Percentiles rank a stretch among this genome's conserved stretches.
Conservation (phyloP, 148 eudicot genomes). For the Fagopyrum tataricum region DNA sequence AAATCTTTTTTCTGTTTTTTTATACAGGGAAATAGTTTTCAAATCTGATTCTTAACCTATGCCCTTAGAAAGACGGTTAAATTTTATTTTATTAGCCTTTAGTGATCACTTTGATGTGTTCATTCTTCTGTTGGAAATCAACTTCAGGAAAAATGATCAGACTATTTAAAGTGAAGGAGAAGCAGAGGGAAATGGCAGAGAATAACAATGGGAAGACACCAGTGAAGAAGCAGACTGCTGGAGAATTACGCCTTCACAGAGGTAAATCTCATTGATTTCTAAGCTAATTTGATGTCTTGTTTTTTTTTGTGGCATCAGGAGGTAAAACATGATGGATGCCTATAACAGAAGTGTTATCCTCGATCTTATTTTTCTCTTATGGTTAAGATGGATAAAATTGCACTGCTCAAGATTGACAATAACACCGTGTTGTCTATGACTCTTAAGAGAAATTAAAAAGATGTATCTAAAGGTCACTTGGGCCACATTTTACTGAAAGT, state of each 20-base stretch:
- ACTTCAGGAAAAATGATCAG: conserved; percentile 58
- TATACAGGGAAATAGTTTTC: too few relatives aligned
- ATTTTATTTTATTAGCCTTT: not conserved
- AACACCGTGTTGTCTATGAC: not conserved
- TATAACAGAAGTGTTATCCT: too few relatives aligned
- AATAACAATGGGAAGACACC: conserved; percentile 53
- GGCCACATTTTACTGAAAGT: not conserved
- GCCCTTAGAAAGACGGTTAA: not conserved
- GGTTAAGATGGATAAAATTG: too few relatives aligned
- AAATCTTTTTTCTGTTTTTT: too few relatives aligned
- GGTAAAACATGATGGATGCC: not conserved
- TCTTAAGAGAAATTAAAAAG: not conserved
- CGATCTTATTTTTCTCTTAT: too few relatives aligned
- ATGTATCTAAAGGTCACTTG: not conserved
- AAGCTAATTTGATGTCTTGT: not conserved
- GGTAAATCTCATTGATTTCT: conserved; percentile 25
- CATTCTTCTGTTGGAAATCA: not conserved
- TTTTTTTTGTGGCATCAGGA: not conserved
- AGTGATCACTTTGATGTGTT: not conserved
- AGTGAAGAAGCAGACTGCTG: conserved; percentile 78
- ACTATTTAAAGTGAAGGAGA: conserved; percentile 74
- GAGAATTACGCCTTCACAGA: conserved; percentile 76
- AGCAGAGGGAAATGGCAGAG: conserved; percentile 69
- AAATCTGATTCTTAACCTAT: too few relatives aligned
- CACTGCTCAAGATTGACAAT: too few relatives aligned